Evolutionary conservation across 164 flowering plant species (phyloP), one percentile per base, ranked within the genome.

Genomic region (Magnolia changhungtana): DNA sequence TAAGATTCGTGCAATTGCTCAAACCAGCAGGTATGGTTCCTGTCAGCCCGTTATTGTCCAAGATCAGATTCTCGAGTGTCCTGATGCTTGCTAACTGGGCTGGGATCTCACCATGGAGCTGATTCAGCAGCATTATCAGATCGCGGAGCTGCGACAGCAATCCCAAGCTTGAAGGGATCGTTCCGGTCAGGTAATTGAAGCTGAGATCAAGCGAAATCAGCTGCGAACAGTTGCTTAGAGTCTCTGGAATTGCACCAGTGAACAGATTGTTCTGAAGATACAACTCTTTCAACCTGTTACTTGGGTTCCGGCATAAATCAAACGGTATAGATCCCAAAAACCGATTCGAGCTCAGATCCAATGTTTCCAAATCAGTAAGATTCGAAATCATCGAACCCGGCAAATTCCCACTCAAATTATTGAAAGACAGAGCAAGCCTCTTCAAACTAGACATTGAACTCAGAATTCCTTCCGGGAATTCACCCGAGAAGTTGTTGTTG

Each of bases 161-260:
- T 2, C 97, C 97, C 61, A 96, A 77, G 79, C 90, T 88, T 0
- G 87, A 49, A 0, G 99, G 99, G 67, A 96, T 96, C 1, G 82
- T 85, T 20, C 99, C 97, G 0, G 80, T 87, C 45, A 96, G 82
- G 82, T 78, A 88, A 83, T 96, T 96, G 82, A 94, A 91, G 88
- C 98, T 96, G 72, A 96, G 83, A 84, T 96, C 97, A 20, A 96
- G 91, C 0, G 97, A 90, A 49, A 89, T 89, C 66, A 96, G 85
- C 75, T 88, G 69, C 5, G 96, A 85, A 73, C 99, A 96, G 81
- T 94, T 91, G 65, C 96, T 83, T 4, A 96, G 77, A 29, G 82
- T 75, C 7, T 84, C 82, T 1, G 98, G 97, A 61, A 96, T 86
- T 18, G 79, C 50, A 0, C 99, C 99, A 0, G 83, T 75, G 45